These are phyloP conservation scores for Friedmanniomyces simplex DNA, from an alignment of 495 filamentous ascomycete genomes.

Conservation along the genomic window DNA sequence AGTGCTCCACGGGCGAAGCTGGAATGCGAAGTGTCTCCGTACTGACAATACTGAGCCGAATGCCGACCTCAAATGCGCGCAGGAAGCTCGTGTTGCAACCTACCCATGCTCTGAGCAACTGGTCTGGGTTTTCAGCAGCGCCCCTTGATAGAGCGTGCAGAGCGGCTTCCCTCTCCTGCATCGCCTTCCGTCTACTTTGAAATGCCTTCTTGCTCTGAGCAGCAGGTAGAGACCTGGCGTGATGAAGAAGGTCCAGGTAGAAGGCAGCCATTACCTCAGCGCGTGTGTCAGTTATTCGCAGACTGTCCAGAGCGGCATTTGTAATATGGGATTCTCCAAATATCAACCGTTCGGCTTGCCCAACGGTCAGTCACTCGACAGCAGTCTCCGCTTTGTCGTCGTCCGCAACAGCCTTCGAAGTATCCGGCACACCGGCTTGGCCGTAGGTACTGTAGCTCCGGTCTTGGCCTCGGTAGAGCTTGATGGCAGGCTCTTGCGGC, in stretches of 20 bases:
- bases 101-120: too few species aligned
- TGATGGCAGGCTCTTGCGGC: not conserved
- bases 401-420: not conserved
- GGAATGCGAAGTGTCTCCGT: too few species aligned
- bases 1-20: too few species aligned
- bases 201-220: too few species aligned
- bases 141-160: too few species aligned
- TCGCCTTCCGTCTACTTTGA: too few species aligned
- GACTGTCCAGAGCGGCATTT: not conserved
- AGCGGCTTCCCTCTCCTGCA: too few species aligned
- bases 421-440: not conserved
- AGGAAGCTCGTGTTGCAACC: too few species aligned
- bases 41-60: too few species aligned
- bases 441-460: not conserved
- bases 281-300: not conserved
- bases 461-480: not conserved
- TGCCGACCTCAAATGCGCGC: too few species aligned
- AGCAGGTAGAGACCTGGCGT: too few species aligned
- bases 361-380: not conserved
- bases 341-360: not conserved
- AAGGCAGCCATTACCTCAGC: not conserved
- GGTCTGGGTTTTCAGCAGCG: too few species aligned
- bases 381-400: not conserved
- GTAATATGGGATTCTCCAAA: not conserved
- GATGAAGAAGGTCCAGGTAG: not conserved